Evolutionary conservation across 768 basidiomycete species (phyloP).

Genomic region (Coprinopsis marcescibilis): DNA sequence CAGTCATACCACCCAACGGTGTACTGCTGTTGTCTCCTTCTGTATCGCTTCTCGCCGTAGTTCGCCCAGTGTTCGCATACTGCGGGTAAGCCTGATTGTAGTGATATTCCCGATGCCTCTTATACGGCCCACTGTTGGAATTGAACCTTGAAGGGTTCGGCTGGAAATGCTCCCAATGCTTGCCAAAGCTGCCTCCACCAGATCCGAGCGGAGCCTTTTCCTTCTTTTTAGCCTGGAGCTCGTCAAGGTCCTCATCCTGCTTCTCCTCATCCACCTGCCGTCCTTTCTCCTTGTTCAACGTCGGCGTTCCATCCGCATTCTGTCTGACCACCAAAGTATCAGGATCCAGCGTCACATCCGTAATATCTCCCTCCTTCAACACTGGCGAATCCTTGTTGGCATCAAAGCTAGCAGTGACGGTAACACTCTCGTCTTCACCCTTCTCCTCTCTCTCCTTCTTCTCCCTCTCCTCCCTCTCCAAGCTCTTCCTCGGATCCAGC

Average conservation of each 20-base stretch:
- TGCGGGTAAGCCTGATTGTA: slow-evolving; percentile 9
- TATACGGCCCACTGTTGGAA: slow-evolving; percentile 7
- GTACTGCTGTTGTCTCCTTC: neutral
- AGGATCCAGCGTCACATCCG: neutral
- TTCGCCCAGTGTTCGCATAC: slow-evolving; percentile 4
- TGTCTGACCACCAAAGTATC: too few relatives aligned
- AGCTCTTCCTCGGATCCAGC: slow-evolving; percentile 1
- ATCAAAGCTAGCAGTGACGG: neutral
- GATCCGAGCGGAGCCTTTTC: slow-evolving; percentile 1
- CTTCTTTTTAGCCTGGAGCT: neutral
- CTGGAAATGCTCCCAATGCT: slow-evolving; percentile 10
- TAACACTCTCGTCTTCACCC: slow-evolving; percentile 1
- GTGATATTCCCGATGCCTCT: slow-evolving; percentile 8
- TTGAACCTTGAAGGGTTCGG: slow-evolving; percentile 8
- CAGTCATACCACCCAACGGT: neutral
- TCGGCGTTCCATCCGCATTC: too few relatives aligned
- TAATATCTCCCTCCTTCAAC: neutral
- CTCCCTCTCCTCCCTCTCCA: neutral
- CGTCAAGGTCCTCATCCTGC: neutral
- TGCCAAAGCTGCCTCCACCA: neutral
- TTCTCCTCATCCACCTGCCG: neutral
- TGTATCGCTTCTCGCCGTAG: neutral
- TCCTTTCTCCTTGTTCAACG: neutral
- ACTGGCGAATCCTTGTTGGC: neutral
- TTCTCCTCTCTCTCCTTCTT: neutral